Evolutionary conservation across 73 alveolate genomes (phyloP).

Genomic region (Paramecium biaurelia): DNA sequence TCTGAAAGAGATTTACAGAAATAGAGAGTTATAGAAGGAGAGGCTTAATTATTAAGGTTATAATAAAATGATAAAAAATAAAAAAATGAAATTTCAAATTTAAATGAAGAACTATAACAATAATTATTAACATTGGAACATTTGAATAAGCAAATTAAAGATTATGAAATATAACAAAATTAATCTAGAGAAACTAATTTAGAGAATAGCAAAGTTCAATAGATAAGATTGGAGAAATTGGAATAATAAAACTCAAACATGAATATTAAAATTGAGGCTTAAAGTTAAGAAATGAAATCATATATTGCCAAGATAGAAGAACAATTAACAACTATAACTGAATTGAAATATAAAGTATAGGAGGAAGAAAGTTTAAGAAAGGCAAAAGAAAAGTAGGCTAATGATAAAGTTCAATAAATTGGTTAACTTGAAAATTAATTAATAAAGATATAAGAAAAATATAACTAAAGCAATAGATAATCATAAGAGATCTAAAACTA

Average conservation of each 20-base stretch:
- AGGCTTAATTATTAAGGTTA: neutral
- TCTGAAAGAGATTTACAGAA: neutral
- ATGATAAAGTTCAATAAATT: neutral
- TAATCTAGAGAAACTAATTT: neutral
- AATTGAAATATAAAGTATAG: neutral
- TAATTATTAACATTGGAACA: neutral
- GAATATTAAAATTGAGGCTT: neutral
- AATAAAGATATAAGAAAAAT: neutral
- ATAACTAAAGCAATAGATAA: neutral
- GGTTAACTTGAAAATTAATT: neutral
- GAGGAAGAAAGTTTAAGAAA: slow-evolving; percentile 4
- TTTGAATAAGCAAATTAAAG: neutral
- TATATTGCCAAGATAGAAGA: neutral
- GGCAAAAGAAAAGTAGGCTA: neutral
- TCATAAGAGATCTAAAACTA: neutral
- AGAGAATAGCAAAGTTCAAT: neutral
- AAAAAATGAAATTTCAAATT: neutral
- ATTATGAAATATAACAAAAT: neutral
- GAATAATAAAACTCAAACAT: neutral
- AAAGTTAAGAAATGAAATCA: neutral
- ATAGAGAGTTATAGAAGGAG: neutral
- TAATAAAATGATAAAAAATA: neutral
- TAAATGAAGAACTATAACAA: neutral
- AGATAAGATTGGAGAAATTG: neutral
- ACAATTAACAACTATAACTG: neutral